Percentiles rank a stretch among this genome's conserved stretches.
These are phyloP conservation scores for Arthrobotrys entomopaga DNA, from an alignment of 2,329 filamentous ascomycete species.

Conservation along the genomic window DNA sequence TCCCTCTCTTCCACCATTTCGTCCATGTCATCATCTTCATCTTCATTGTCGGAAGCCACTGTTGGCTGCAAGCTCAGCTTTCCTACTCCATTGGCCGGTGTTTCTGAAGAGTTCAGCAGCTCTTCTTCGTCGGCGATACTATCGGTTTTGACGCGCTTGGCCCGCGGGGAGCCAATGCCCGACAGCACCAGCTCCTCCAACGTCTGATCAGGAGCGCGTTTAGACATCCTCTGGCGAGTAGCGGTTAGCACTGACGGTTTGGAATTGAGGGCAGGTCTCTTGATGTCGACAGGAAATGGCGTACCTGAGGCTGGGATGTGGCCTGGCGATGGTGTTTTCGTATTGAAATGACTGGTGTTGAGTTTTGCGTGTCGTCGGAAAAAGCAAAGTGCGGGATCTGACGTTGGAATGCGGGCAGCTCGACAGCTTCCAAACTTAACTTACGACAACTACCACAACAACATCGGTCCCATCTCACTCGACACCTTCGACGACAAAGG, in stretches of 20 bases:
- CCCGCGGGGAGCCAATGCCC: constrained; percentile 48
- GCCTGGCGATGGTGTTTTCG: constrained; percentile 37
- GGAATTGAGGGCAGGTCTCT: not conserved
- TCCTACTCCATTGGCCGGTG: constrained; percentile 56
- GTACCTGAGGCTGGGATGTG: constrained; percentile 23
- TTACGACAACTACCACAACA: constrained; percentile 8
- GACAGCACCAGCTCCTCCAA: constrained; percentile 52
- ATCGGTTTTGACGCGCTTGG: constrained; percentile 54
- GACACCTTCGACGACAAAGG: constrained; percentile 10
- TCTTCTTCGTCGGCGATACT: constrained; percentile 57
- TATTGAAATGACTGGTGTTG: constrained; percentile 44
- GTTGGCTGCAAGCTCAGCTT: constrained; percentile 55
- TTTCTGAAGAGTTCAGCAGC: constrained; percentile 60
- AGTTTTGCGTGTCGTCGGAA: constrained; percentile 39
- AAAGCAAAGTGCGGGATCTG: constrained; percentile 55
- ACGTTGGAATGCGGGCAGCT: constrained; percentile 31
- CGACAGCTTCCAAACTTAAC: constrained; percentile 16
- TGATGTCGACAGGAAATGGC: not conserved
- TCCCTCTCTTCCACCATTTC: constrained; percentile 61
- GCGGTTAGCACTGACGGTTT: constrained; percentile 10
- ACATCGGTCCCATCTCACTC: constrained; percentile 25
- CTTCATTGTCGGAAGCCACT: constrained; percentile 56
- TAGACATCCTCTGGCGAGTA: constrained; percentile 33
- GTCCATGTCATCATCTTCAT: constrained; percentile 56
- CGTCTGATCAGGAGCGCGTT: constrained; percentile 50